These are phyloP conservation scores for Tylopilus rubrobrunneus DNA, from an alignment of 768 basidiomycete genomes.

Conservation along the genomic window DNA sequence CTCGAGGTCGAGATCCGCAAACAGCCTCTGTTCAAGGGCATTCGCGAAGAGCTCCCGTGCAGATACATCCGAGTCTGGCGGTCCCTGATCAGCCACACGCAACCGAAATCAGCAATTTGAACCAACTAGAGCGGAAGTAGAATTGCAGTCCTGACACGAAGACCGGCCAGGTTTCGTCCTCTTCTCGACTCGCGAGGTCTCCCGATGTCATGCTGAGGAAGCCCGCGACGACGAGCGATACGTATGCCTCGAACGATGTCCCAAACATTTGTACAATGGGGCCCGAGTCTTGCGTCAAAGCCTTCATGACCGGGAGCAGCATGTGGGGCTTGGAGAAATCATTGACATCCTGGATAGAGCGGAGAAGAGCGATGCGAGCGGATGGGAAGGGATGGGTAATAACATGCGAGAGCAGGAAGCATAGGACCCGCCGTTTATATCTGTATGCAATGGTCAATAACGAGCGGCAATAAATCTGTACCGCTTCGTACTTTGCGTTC, in stretches of 20 bases:
- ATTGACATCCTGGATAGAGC: conserved; percentile 36
- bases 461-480: conserved; percentile 29
- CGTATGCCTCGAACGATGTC: conserved; percentile 33
- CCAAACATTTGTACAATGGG: conserved; percentile 35
- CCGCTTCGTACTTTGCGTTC: conserved; percentile 42
- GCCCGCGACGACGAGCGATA: conserved; percentile 37
- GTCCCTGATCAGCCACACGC: neutral
- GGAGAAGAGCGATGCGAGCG: conserved; percentile 54
- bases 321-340: conserved; percentile 47
- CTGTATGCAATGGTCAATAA: conserved; percentile 33
- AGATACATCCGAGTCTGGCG: conserved; percentile 37
- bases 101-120: neutral
- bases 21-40: conserved; percentile 53
- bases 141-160: conserved; percentile 43
- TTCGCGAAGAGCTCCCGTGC: conserved; percentile 40
- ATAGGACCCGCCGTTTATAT: conserved; percentile 67
- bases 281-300: conserved; percentile 25
- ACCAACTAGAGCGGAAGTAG: conserved; percentile 47
- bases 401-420: conserved; percentile 79
- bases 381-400: conserved; percentile 47
- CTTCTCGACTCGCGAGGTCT: conserved; percentile 43
- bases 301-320: conserved; percentile 55
- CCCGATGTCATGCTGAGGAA: conserved; percentile 47
- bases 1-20: conserved; percentile 46
- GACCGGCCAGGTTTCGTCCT: conserved; percentile 44